Percentiles rank a stretch among this genome's conserved stretches.
Evolutionary conservation across 2,329 filamentous ascomycete species (phyloP).

Genomic region (Colletotrichum sp.): DNA sequence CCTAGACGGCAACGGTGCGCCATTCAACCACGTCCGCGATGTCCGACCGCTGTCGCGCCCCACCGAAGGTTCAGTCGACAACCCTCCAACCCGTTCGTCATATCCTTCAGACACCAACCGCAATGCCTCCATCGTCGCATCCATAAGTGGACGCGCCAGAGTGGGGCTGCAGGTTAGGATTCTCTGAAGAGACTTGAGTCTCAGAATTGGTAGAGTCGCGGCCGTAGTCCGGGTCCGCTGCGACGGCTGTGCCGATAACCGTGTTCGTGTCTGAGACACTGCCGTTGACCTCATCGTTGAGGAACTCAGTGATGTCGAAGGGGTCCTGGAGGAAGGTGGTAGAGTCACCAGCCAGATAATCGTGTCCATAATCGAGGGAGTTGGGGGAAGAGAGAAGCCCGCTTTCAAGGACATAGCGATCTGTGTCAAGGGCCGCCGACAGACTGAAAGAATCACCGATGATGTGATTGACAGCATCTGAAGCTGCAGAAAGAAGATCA

Average conservation of each 20-base stretch:
- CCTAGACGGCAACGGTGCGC: conserved; percentile 46
- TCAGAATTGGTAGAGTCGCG: conserved; percentile 61
- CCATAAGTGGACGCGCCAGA: conserved; percentile 74
- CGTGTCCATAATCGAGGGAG: conserved; percentile 67
- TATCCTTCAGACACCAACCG: conserved; percentile 69
- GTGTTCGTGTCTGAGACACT: conserved; percentile 52
- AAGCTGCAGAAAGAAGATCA: conserved; percentile 56
- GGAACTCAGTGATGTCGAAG: conserved; percentile 59
- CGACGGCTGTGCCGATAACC: conserved; percentile 52
- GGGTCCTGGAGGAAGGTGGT: conserved; percentile 47
- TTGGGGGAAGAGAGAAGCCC: conserved; percentile 76
- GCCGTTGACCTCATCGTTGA: conserved; percentile 54
- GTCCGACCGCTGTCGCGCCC: conserved; percentile 40
- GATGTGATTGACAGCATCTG: conserved; percentile 68
- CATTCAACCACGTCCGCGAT: conserved; percentile 40
- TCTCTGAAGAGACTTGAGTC: conserved; percentile 65
- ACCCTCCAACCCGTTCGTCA: conserved; percentile 48
- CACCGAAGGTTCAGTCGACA: conserved; percentile 33
- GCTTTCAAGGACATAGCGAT: conserved; percentile 79
- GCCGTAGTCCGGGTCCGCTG: conserved; percentile 56
- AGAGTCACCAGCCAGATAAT: conserved; percentile 69
- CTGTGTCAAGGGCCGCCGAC: conserved; percentile 71
- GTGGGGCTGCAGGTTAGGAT: conserved; percentile 75
- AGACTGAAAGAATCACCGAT: conserved; percentile 71
- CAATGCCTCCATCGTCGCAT: conserved; percentile 77